Percentiles rank a stretch among this genome's conserved stretches.
Conservation (phyloP, 805 yeast species). For the Wickerhamomyces subpelliculosus region DNA sequence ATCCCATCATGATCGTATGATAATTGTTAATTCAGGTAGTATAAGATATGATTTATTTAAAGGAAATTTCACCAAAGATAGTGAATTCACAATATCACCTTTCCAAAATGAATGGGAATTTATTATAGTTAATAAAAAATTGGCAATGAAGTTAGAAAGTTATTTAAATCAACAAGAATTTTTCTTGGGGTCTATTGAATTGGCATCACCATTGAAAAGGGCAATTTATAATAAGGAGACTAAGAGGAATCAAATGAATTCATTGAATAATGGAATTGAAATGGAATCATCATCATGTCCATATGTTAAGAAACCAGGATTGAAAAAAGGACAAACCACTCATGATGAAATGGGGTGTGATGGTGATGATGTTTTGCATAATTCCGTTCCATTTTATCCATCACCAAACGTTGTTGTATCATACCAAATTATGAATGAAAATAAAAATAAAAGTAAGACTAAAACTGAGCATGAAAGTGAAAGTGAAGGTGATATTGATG, state of each 20-base stretch:
- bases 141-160: constrained; percentile 49
- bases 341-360: constrained; percentile 75
- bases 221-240: too few species aligned
- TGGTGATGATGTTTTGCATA: constrained; percentile 82
- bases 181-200: constrained; percentile 22
- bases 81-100: constrained; percentile 80
- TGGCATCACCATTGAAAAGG: constrained; percentile 13
- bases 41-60: constrained; percentile 78
- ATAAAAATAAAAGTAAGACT: too few species aligned
- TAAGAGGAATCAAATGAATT: neutral
- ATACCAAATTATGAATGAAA: too few species aligned
- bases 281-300: constrained; percentile 12
- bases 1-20: constrained; percentile 33
- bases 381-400: constrained; percentile 46
- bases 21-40: constrained; percentile 81
- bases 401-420: constrained; percentile 83
- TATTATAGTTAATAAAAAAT: constrained; percentile 46
- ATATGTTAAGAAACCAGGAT: constrained; percentile 8
- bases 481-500: constrained; percentile 40
- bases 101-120: constrained; percentile 76
- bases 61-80: constrained; percentile 77
- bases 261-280: too few species aligned
- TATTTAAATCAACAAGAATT: constrained; percentile 52
- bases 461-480: constrained; percentile 36
- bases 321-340: constrained; percentile 71